Evolutionary conservation across 441 rosid species (phyloP).

Genomic region (Kokia cookei): DNA sequence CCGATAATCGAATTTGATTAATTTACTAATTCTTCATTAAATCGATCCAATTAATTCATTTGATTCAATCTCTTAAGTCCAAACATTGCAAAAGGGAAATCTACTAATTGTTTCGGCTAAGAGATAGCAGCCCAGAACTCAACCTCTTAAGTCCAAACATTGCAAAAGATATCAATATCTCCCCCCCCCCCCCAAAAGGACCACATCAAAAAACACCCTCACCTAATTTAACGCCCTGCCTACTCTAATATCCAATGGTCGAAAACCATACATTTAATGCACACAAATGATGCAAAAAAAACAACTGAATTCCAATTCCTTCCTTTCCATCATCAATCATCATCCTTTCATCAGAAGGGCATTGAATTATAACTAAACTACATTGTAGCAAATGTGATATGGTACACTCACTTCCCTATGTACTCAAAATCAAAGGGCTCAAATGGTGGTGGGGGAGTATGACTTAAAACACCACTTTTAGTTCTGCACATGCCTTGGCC

Average conservation of each 20-base stretch:
- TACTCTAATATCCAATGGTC: not conserved
- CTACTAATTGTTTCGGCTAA: not conserved
- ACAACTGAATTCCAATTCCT: not conserved
- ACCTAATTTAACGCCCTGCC: not conserved
- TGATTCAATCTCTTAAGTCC: too few species aligned
- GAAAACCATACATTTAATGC: not conserved
- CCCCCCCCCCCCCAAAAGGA: not conserved
- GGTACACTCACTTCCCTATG: not conserved
- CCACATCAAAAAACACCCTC: not conserved
- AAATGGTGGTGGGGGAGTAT: not conserved
- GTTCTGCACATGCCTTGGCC: slow-evolving; percentile 34
- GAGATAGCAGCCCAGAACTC: not conserved
- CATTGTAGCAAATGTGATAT: not conserved
- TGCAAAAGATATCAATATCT: not conserved
- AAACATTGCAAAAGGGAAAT: too few species aligned
- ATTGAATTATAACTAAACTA: not conserved
- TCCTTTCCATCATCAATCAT: not conserved
- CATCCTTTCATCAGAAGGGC: not conserved
- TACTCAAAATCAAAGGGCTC: not conserved
- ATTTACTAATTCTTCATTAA: too few species aligned
- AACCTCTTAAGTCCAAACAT: not conserved
- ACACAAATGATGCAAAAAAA: not conserved
- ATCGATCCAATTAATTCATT: too few species aligned
- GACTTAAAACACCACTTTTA: slow-evolving; percentile 11
- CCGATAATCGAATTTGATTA: too few species aligned